Evolutionary conservation across 2,329 filamentous ascomycete genomes (phyloP), one percentile per base, ranked within the genome.

Genomic region (Cladosporium sp.): DNA sequence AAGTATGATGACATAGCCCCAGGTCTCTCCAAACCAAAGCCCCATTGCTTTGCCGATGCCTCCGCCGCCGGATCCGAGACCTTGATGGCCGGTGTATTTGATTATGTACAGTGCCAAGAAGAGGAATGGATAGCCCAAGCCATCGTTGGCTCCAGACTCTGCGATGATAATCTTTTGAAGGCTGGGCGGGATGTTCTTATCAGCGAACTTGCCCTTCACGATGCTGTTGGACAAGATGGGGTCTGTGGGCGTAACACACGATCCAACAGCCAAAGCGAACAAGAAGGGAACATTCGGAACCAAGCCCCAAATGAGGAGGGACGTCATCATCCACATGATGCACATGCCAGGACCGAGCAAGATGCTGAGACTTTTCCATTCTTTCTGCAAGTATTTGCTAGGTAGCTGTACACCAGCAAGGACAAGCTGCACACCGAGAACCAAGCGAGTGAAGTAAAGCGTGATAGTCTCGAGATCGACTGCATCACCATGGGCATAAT

Each of bases 241-340:
- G 72, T 97, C 93, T 0, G 93, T 97, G 0, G 93, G 93, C 2
- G 93, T 95, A n/a, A 97, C 88, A 73, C 93, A 96, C 0, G 93
- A 91, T 1, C 88, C 93, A 12, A 96, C 82, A 18, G 89, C 90
- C 12, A 97, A 82, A 0, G 93, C 91, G 70, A 95, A 90, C 1
- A 97, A 82, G 69, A 95, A 91, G 33, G 82, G 82, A 18, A 94
- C 81, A 59, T 87, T 80, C 0, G 91, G 91, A 1, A 93, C 87
- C 67, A 97, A 78, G 0, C 78, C 90, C 88, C 89, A 97, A 53
- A 97, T 82, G 2, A 97, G 77, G 1, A 95, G 79, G 70, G 89
- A 91, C n/a, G 91, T 95, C 26, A 84, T 80, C 11, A 96, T 71
- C 93, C 93, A 97, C 93, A 97, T 97, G 67, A 82, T 80, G 1